A percentile compares a stretch with the other conserved stretches of the same genome.
Evolutionary conservation across 2,329 filamentous ascomycete genomes (phyloP).

Genomic region (Cryphonectria nitschkei): DNA sequence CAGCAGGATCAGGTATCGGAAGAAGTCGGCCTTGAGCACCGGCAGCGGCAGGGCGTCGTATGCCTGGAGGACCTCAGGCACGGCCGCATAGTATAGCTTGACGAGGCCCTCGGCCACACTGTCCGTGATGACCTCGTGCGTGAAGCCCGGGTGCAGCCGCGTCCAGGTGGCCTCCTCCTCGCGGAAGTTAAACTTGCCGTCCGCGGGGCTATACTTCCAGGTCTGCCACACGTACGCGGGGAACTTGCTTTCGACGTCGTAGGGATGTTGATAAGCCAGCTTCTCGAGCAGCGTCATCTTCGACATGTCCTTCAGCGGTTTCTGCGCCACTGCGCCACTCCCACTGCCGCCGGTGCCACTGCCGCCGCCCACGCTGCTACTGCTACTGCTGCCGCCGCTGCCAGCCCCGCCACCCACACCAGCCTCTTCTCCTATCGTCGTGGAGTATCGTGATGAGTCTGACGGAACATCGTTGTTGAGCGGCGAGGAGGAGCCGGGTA

Average conservation of each 20-base stretch:
- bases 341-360: conserved; percentile 3
- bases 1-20: conserved; percentile 71
- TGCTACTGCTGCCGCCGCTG: conserved; percentile 7
- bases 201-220: conserved; percentile 86
- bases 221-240: conserved; percentile 99
- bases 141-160: conserved; percentile 82
- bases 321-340: conserved; percentile 48
- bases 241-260: conserved; percentile 86
- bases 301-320: conserved; percentile 70
- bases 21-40: conserved; percentile 79
- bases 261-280: conserved; percentile 91
- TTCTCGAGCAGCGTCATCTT: conserved; percentile 76
- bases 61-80: conserved; percentile 78
- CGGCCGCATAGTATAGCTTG: conserved; percentile 80
- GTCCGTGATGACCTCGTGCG: conserved; percentile 98
- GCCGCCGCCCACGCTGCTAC: not conserved
- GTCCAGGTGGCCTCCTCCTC: conserved; percentile 90
- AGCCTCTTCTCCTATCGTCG: conserved; percentile 27
- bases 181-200: conserved; percentile 78
- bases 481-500: conserved; percentile 39
- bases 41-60: conserved; percentile 74
- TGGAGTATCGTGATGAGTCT: conserved; percentile 32
- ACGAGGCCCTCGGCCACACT: conserved; percentile 80
- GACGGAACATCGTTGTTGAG: conserved; percentile 30
- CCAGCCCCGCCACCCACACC: conserved; percentile 30